A percentile compares a stretch with the other conserved stretches of the same genome.
Evolutionary conservation across 2,329 filamentous ascomycete species (phyloP).

Genomic region (Bipolaris zeicola): DNA sequence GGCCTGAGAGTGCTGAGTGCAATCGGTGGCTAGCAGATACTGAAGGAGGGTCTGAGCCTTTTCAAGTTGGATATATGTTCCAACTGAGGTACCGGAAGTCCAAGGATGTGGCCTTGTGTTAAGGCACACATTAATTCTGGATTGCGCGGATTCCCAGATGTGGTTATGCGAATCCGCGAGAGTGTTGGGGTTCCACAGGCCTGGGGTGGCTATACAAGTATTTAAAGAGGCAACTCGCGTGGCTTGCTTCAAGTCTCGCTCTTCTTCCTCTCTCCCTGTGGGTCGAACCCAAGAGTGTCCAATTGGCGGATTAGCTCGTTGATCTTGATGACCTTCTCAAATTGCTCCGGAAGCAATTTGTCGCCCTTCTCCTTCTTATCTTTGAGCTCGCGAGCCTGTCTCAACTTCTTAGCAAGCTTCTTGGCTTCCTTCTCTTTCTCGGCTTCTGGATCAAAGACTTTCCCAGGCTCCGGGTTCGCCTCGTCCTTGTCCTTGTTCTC

Average conservation of each 20-base stretch:
- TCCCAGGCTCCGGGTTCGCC: slow-evolving; percentile 29
- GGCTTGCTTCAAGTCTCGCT: slow-evolving; percentile 34
- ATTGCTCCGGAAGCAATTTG: slow-evolving; percentile 85
- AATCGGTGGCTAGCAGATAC: not conserved
- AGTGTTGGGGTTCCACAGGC: not conserved
- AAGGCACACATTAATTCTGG: not conserved
- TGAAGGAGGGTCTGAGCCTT: not conserved
- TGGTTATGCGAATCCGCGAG: not conserved
- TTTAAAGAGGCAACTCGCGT: not conserved
- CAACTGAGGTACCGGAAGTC: not conserved
- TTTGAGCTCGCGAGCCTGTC: slow-evolving; percentile 88
- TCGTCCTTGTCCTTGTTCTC: slow-evolving; percentile 27
- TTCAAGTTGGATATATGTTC: not conserved
- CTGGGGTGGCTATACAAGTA: not conserved
- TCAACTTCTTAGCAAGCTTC: slow-evolving; percentile 90
- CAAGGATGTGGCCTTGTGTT: not conserved
- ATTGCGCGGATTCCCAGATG: not conserved
- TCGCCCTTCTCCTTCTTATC: slow-evolving; percentile 90
- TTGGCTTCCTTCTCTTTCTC: slow-evolving; percentile 93
- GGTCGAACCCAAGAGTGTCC: slow-evolving; percentile 81
- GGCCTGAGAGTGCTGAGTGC: not conserved
- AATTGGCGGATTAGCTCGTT: slow-evolving; percentile 90
- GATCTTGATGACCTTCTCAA: slow-evolving; percentile 97
- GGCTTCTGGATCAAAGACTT: slow-evolving; percentile 65
- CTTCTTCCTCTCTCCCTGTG: slow-evolving; percentile 73